phyloP scores from a whole-genome alignment of 1,284 basidiomycete species.

The Gymnopus androsaceus region DNA sequence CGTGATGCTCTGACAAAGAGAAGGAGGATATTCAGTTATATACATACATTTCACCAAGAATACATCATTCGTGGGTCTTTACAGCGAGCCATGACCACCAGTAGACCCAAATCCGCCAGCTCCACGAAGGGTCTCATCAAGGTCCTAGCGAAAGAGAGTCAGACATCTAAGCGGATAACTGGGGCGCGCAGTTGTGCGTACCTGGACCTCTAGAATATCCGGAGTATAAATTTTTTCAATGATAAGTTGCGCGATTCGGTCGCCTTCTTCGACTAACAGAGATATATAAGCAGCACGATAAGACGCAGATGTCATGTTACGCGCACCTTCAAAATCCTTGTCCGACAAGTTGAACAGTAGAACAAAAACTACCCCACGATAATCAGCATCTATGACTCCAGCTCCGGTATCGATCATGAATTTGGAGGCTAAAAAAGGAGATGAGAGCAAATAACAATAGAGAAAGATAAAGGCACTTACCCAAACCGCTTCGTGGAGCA shows the following conservation, averaged over 20 bases:
- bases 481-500: conserved; percentile 91
- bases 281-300: not conserved
- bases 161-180: not conserved
- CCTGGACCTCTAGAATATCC: conserved; percentile 83
- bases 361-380: conserved; percentile 91
- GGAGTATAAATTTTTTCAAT: conserved; percentile 90
- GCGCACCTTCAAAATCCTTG: conserved; percentile 81
- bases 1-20: no score
- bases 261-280: conserved; percentile 79
- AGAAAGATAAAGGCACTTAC: conserved; percentile 47
- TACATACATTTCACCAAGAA: not conserved
- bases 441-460: not conserved
- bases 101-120: conserved; percentile 94
- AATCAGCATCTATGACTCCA: conserved; percentile 96
- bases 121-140: conserved; percentile 85
- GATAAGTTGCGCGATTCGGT: conserved; percentile 93
- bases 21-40: no score
- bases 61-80: conserved; percentile 6
- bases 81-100: conserved; percentile 69
- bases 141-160: conserved; percentile 50
- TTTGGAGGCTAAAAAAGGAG: conserved; percentile 72
- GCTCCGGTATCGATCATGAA: conserved; percentile 97
- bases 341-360: conserved; percentile 93
- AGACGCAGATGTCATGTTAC: not conserved
- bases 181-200: conserved; percentile 48